Evolutionary conservation across 805 yeast genomes (phyloP).

Genomic region (Hanseniaspora meyeri): DNA sequence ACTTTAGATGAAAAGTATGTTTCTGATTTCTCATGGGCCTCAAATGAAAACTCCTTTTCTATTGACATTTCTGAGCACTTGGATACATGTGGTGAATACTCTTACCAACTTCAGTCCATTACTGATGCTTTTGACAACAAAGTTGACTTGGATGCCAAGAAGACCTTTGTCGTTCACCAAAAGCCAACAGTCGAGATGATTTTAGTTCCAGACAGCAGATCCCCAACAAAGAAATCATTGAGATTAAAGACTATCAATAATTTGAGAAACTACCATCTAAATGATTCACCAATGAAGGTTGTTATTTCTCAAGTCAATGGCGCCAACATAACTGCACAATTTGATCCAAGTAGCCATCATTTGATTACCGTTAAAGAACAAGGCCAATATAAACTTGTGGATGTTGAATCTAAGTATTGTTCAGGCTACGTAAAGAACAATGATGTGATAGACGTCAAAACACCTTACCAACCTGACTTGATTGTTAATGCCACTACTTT

Average conservation of each 20-base stretch:
- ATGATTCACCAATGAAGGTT: conserved; percentile 29
- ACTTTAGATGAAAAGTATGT: conserved; percentile 23
- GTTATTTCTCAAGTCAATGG: conserved; percentile 24
- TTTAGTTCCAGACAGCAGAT: conserved; percentile 16
- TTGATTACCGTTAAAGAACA: conserved; percentile 38
- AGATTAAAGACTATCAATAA: conserved; percentile 17
- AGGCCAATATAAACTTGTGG: conserved; percentile 51
- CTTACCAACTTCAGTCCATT: conserved; percentile 45
- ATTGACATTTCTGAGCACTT: conserved; percentile 35
- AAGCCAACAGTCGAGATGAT: conserved; percentile 31
- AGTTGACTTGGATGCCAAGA: conserved; percentile 30
- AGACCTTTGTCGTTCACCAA: conserved; percentile 31
- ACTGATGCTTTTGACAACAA: conserved; percentile 58
- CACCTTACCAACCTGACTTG: conserved; percentile 43
- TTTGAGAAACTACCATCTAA: conserved; percentile 20
- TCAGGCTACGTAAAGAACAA: conserved; percentile 51
- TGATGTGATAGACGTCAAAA: conserved; percentile 41
- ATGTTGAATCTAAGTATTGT: conserved; percentile 52
- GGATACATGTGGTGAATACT: conserved; percentile 38
- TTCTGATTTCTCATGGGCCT: conserved; percentile 32
- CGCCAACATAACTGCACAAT: conserved; percentile 15
- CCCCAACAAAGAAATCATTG: conserved; percentile 31
- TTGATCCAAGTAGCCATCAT: conserved; percentile 19
- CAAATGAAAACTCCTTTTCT: conserved; percentile 31
- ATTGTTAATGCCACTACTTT: conserved; percentile 38